These are phyloP conservation scores for Fusarium guadeloupense DNA, from an alignment of 2,329 filamentous ascomycete genomes.

Conservation along the genomic window DNA sequence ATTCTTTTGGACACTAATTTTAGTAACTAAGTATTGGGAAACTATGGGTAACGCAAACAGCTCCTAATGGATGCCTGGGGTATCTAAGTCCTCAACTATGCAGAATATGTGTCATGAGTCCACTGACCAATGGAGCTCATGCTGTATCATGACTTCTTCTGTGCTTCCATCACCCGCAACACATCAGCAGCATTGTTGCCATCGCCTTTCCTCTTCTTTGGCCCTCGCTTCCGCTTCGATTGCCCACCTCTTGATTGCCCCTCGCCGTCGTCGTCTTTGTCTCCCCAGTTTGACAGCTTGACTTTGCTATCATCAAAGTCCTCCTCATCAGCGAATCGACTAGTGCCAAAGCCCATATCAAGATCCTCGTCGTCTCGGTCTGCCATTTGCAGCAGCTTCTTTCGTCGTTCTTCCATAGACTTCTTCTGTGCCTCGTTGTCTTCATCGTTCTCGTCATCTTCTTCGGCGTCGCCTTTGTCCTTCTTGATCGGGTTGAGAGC, in stretches of 20 bases:
- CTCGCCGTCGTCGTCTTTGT: constrained; percentile 58
- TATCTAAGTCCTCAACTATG: constrained; percentile 12
- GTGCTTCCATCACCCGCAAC: constrained; percentile 76
- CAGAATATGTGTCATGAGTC: constrained; percentile 26
- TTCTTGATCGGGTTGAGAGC: constrained; percentile 62
- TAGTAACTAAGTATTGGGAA: not conserved
- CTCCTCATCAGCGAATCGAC: constrained; percentile 86
- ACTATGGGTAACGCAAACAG: not conserved
- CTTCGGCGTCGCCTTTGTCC: constrained; percentile 45
- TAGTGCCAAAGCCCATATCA: constrained; percentile 93
- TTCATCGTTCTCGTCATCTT: constrained; percentile 46
- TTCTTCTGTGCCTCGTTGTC: constrained; percentile 56
- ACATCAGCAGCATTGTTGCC: constrained; percentile 83
- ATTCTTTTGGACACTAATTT: too few species aligned
- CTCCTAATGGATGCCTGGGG: not conserved
- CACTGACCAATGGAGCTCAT: not conserved
- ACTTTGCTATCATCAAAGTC: constrained; percentile 76
- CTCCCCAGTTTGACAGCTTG: constrained; percentile 74
- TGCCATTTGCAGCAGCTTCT: constrained; percentile 76
- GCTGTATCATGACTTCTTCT: constrained; percentile 51
- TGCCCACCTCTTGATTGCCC: constrained; percentile 57
- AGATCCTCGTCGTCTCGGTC: constrained; percentile 89
- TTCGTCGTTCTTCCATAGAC: constrained; percentile 73
- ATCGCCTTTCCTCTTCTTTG: constrained; percentile 81
- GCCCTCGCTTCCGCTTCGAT: constrained; percentile 72